Percentiles rank a stretch among this genome's conserved stretches.
Evolutionary conservation across 2,329 filamentous ascomycete species (phyloP).

Genomic region (Claviceps paspali): DNA sequence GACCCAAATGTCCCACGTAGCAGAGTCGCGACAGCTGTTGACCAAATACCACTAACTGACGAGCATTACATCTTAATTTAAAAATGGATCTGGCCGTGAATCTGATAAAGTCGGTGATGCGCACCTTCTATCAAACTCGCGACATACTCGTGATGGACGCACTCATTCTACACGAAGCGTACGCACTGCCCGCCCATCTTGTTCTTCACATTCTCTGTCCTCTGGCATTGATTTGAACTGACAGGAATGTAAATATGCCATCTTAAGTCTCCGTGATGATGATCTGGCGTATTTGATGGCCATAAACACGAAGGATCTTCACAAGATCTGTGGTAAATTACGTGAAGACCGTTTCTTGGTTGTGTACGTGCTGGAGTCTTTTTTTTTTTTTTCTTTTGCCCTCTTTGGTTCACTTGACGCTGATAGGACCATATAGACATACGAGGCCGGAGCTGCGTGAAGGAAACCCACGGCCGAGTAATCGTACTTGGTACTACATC

Average conservation of each 20-base stretch:
- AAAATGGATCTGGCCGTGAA: conserved; percentile 47
- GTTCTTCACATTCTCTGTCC: no score
- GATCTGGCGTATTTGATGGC: conserved; percentile 78
- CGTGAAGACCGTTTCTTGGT: conserved; percentile 74
- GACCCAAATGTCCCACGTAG: no score
- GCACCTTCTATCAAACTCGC: conserved; percentile 75
- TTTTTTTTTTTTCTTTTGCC: no score
- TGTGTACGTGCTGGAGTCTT: conserved; percentile 39
- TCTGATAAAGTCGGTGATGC: conserved; percentile 71
- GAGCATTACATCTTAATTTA: no score
- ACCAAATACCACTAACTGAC: no score
- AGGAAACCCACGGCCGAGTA: conserved; percentile 66
- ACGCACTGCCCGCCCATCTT: conserved; percentile 23
- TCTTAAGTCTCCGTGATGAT: conserved; percentile 67
- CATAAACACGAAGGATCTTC: conserved; percentile 82
- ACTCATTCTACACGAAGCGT: conserved; percentile 69
- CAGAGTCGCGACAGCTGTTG: no score
- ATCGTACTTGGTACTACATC: conserved; percentile 92
- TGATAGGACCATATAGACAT: conserved; percentile 38
- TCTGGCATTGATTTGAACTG: conserved; percentile 2
- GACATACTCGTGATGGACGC: conserved; percentile 78
- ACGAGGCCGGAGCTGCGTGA: conserved; percentile 58
- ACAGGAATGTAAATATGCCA: background rate
- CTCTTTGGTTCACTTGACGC: no score
- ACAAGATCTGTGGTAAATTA: conserved; percentile 74